phyloP scores from a whole-genome alignment of 2,329 filamentous ascomycete genomes.

The Cordyceps farinosa region DNA sequence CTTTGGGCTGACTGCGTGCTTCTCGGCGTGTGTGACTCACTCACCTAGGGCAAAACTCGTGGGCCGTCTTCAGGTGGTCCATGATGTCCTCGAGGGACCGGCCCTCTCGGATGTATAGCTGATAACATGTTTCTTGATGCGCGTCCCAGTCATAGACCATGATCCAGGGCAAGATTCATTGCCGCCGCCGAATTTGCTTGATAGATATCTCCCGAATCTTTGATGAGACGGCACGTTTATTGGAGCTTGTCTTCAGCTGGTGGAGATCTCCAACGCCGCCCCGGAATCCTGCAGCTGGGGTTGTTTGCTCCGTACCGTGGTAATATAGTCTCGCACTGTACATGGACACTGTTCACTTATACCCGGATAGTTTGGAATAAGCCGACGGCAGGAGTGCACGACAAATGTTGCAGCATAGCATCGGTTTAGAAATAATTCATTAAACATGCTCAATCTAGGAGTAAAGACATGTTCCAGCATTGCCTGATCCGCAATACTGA shows the following conservation, averaged over 20 bases:
- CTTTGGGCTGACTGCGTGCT: constrained; percentile 12
- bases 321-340: not conserved
- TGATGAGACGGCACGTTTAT: not conserved
- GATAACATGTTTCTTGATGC: constrained; percentile 42
- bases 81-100: constrained; percentile 72
- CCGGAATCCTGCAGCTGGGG: not conserved
- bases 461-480: too few relatives aligned
- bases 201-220: not conserved
- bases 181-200: not conserved
- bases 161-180: constrained; percentile 21
- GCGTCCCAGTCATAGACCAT: constrained; percentile 49
- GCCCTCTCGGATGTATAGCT: constrained; percentile 74
- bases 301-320: constrained; percentile 10
- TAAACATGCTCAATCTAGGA: too few relatives aligned
- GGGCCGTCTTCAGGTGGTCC: constrained; percentile 60
- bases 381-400: not conserved
- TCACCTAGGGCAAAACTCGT: constrained; percentile 70
- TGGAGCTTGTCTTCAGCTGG: constrained; percentile 3
- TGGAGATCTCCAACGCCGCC: constrained; percentile 1
- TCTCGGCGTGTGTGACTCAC: constrained; percentile 37
- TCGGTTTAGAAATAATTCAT: too few relatives aligned
- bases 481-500: not conserved
- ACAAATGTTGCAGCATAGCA: not conserved
- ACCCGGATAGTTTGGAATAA: not conserved
- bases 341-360: constrained; percentile 8